Conservation (phyloP, 345 rosid genomes). For the Angophora floribunda region DNA sequence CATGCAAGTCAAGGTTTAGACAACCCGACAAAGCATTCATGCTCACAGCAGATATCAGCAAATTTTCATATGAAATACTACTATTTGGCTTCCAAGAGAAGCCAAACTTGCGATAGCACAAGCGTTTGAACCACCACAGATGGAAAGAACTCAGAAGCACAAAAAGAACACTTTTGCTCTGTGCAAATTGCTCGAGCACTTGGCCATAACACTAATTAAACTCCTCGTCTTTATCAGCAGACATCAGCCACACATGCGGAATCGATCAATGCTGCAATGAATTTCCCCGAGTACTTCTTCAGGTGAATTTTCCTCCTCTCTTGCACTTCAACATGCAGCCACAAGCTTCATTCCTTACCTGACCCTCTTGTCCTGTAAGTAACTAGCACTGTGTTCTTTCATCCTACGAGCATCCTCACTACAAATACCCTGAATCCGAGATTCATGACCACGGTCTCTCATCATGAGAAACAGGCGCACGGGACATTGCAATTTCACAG, state of each 20-base stretch:
- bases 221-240: neutral
- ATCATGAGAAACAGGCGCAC: neutral
- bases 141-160: too few species aligned
- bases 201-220: too few species aligned
- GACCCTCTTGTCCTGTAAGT: neutral
- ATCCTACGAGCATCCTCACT: neutral
- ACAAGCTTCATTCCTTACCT: neutral
- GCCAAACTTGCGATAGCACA: too few species aligned
- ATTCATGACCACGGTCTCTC: neutral
- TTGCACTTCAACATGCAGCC: neutral
- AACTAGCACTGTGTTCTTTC: neutral
- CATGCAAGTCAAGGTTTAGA: neutral
- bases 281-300: neutral
- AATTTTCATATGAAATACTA: neutral
- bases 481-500: neutral
- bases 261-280: neutral
- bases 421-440: neutral
- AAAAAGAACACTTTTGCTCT: too few species aligned
- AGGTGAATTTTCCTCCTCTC: neutral
- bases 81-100: neutral
- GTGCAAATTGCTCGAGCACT: neutral
- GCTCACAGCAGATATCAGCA: neutral
- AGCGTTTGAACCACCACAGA: too few species aligned
- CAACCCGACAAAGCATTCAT: neutral
- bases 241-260: neutral